Percentiles rank a stretch among this genome's conserved stretches.
Evolutionary conservation across 2,329 filamentous ascomycete genomes (phyloP).

Genomic region (Cordyceps pruinosa): DNA sequence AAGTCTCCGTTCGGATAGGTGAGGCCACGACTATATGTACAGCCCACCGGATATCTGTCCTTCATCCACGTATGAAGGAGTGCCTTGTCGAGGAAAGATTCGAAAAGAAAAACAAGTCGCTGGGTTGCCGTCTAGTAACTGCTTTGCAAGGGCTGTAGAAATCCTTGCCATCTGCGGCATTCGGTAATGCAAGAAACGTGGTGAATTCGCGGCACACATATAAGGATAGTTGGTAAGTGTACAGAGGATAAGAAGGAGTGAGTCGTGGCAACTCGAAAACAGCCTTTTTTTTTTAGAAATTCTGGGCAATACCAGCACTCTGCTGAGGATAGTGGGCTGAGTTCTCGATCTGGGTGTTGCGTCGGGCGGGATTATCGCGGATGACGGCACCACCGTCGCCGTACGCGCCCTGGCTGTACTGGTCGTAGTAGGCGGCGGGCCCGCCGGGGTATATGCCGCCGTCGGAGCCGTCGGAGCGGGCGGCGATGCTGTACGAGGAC

Average conservation of each 20-base stretch:
- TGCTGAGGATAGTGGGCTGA: slow-evolving; percentile 84
- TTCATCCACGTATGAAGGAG: neutral
- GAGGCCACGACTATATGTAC: neutral
- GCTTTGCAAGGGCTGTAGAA: neutral
- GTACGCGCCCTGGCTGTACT: slow-evolving; percentile 52
- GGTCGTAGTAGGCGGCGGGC: slow-evolving; percentile 46
- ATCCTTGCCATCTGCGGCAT: neutral
- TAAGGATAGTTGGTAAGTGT: neutral
- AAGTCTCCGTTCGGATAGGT: neutral
- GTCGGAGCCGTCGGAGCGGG: slow-evolving; percentile 64
- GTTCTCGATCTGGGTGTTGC: slow-evolving; percentile 93
- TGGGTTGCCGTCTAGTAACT: neutral
- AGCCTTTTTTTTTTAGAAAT: slow-evolving; percentile 61
- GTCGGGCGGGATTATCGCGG: slow-evolving; percentile 81
- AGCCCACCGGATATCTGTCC: neutral
- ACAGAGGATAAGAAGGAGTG: slow-evolving; percentile 12
- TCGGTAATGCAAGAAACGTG: neutral
- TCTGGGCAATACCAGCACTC: slow-evolving; percentile 92
- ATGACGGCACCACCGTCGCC: slow-evolving; percentile 59
- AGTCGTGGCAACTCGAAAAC: slow-evolving; percentile 7
- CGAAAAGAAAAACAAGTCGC: neutral
- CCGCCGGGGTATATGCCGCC: slow-evolving; percentile 40
- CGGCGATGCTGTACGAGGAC: slow-evolving; percentile 82
- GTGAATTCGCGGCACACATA: neutral
- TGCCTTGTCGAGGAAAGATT: neutral